Conservation (phyloP, 805 yeast genomes). For the Candida krabiensis region DNA sequence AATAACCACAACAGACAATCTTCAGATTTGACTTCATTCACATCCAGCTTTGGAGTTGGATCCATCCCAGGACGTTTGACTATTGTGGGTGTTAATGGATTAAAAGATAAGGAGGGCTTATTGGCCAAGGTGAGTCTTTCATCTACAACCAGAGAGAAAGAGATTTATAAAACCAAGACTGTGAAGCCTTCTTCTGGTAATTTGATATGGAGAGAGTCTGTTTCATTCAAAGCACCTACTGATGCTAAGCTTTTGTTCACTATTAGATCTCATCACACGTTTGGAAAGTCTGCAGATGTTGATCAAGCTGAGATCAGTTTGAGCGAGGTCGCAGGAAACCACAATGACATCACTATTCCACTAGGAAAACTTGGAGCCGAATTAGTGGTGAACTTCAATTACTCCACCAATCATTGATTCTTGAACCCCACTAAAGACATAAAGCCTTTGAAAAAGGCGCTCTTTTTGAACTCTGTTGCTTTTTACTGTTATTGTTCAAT, state of each 20-base stretch:
- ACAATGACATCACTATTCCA: constrained; percentile 41
- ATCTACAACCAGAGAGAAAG: constrained; percentile 45
- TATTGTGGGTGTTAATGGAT: constrained; percentile 38
- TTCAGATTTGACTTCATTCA: constrained; percentile 37
- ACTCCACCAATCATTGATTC: constrained; percentile 15
- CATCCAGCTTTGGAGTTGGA: constrained; percentile 35
- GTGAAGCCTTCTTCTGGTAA: constrained; percentile 49
- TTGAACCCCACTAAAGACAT: neutral
- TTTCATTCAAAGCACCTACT: constrained; percentile 64
- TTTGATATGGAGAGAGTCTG: constrained; percentile 60
- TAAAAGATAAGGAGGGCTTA: constrained; percentile 24
- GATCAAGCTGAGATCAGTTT: constrained; percentile 58
- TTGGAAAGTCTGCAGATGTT: constrained; percentile 68
- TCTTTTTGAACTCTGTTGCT: no score
- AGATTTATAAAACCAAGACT: constrained; percentile 63
- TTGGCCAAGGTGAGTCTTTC: constrained; percentile 55
- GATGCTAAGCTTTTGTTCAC: constrained; percentile 60
- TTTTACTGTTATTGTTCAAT: neutral
- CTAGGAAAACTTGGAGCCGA: constrained; percentile 38
- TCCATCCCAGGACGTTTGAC: constrained; percentile 56
- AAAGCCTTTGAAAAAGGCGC: neutral
- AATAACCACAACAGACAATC: constrained; percentile 16
- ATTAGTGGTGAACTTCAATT: constrained; percentile 42
- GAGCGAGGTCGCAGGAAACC: constrained; percentile 46
- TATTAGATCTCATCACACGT: constrained; percentile 64